A percentile compares a stretch with the other conserved stretches of the same genome.
Conservation (phyloP, 2,329 filamentous ascomycete species). For the Neofusicoccum ribis region DNA sequence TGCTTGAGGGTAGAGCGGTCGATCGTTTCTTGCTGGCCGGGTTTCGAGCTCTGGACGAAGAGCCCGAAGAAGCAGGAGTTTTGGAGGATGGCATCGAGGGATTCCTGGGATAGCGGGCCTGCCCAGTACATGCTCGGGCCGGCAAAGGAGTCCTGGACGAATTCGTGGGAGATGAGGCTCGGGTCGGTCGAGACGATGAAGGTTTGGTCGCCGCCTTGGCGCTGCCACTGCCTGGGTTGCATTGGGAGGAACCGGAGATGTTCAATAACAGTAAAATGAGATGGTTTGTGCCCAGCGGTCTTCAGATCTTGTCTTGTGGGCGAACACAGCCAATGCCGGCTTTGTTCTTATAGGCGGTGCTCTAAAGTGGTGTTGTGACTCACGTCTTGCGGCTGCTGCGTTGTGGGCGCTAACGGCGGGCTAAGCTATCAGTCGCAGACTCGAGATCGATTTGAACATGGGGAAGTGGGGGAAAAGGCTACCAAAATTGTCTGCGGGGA, state of each 20-base stretch:
- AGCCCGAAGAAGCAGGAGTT: conserved; percentile 37
- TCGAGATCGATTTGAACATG: neutral
- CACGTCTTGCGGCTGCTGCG: neutral
- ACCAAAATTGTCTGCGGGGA: no score
- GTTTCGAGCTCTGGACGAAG: conserved; percentile 19
- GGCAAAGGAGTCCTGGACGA: conserved; percentile 34
- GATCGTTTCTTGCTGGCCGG: neutral
- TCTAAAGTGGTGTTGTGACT: neutral
- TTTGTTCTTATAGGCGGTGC: no score
- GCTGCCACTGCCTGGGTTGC: neutral
- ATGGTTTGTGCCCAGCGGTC: no score
- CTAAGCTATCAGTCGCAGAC: neutral
- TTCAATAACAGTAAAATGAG: no score
- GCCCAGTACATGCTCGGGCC: conserved; percentile 35
- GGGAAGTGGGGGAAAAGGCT: neutral
- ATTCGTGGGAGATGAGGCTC: conserved; percentile 28
- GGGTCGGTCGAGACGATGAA: conserved; percentile 33
- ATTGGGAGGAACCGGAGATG: neutral
- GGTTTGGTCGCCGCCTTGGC: conserved; percentile 19
- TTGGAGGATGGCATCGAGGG: conserved; percentile 30
- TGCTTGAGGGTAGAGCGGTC: conserved; percentile 30
- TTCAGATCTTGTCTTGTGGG: no score
- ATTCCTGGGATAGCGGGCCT: conserved; percentile 25
- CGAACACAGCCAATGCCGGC: no score
- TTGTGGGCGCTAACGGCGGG: neutral